Evolutionary conservation across 345 rosid genomes (phyloP).

Genomic region (Mallotus nudiflorus): DNA sequence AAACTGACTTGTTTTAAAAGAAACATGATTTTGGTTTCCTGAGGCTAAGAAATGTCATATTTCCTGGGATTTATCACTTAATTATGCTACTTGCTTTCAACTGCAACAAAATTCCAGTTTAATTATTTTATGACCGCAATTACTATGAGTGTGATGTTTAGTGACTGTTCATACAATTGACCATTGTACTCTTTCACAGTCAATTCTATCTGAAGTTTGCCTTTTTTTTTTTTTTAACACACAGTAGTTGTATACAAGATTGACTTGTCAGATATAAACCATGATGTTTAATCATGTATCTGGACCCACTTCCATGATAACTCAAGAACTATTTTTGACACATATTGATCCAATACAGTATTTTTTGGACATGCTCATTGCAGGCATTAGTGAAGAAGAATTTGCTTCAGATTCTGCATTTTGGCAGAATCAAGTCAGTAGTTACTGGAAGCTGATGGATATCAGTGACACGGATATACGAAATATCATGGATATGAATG

Average conservation of each 20-base stretch:
- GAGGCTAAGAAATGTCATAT: too few relatives aligned
- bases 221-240: too few relatives aligned
- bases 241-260: not conserved
- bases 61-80: too few relatives aligned
- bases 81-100: too few relatives aligned
- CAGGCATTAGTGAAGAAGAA: conserved; percentile 69
- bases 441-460: conserved; percentile 72
- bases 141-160: too few relatives aligned
- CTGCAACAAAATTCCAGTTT: too few relatives aligned
- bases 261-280: not conserved
- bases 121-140: too few relatives aligned
- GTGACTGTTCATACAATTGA: too few relatives aligned
- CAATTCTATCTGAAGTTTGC: too few relatives aligned
- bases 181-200: not conserved
- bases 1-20: too few relatives aligned
- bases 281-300: not conserved
- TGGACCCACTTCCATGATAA: not conserved
- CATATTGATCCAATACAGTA: not conserved
- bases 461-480: conserved; percentile 49
- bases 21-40: too few relatives aligned
- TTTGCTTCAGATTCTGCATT: conserved; percentile 53
- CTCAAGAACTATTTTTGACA: not conserved
- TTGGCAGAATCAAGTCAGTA: conserved; percentile 74
- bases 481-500: conserved; percentile 92
- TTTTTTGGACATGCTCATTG: conserved; percentile 10